A percentile compares a stretch with the other conserved stretches of the same genome.
Conservation (phyloP, 805 yeast genomes). For the Starmera amethionina region DNA sequence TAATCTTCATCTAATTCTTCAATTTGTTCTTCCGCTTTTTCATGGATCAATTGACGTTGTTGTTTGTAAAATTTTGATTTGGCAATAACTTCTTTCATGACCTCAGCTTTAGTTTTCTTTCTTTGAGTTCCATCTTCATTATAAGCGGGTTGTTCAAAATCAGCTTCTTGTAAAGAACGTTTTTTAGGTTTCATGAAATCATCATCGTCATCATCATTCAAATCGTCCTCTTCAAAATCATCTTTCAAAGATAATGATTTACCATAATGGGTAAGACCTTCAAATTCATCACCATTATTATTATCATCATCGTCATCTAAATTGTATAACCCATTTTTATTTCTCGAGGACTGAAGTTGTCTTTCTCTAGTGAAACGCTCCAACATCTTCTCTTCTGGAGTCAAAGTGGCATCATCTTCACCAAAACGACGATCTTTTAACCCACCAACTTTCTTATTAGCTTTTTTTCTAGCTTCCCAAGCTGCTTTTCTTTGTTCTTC, state of each 20-base stretch:
- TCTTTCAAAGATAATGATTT: constrained; percentile 52
- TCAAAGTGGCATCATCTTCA: constrained; percentile 59
- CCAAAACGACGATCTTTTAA: constrained; percentile 86
- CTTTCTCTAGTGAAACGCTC: constrained; percentile 89
- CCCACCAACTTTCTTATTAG: constrained; percentile 68
- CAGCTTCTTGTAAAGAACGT: constrained; percentile 21
- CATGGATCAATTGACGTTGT: constrained; percentile 61
- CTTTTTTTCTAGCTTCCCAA: constrained; percentile 53
- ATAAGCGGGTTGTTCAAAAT: constrained; percentile 27
- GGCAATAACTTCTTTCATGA: constrained; percentile 78
- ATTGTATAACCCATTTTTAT: constrained; percentile 63
- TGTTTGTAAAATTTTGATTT: constrained; percentile 71
- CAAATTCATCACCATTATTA: constrained; percentile 23
- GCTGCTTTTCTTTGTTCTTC: constrained; percentile 54
- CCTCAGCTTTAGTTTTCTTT: constrained; percentile 73
- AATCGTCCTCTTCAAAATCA: constrained; percentile 40
- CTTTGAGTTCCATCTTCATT: constrained; percentile 33
- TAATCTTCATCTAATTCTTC: constrained; percentile 65
- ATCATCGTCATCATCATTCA: constrained; percentile 26
- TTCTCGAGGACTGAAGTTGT: constrained; percentile 49
- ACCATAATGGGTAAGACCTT: constrained; percentile 70
- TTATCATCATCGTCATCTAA: constrained; percentile 47
- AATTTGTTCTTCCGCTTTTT: constrained; percentile 48
- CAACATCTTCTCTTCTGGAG: constrained; percentile 90
- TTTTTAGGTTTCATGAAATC: constrained; percentile 24